phyloP scores from a whole-genome alignment of 225 moss, liverwort and hornwort species.

The Marchantia polymorpha region DNA sequence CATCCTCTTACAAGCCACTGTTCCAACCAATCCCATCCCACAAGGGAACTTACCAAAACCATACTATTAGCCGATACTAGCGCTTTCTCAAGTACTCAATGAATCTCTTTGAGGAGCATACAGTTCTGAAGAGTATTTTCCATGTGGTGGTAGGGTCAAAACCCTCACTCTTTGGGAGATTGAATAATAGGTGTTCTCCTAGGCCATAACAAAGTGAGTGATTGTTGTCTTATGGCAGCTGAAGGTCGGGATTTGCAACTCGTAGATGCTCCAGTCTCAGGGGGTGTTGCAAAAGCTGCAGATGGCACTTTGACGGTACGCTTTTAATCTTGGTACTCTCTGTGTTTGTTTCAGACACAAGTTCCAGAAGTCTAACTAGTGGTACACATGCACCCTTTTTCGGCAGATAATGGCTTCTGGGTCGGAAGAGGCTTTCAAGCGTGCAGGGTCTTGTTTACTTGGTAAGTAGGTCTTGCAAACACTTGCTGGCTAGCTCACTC shows the following conservation, averaged over 20 bases:
- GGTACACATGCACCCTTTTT: background rate
- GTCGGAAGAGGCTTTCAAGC: conserved; percentile 51
- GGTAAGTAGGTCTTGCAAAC: conserved; percentile 35
- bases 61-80: too few species aligned
- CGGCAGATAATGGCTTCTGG: conserved; percentile 87
- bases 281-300: conserved; percentile 77
- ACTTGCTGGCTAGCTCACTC: background rate
- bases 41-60: too few species aligned
- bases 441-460: conserved; percentile 65
- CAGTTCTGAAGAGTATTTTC: too few species aligned
- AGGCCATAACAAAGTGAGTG: background rate
- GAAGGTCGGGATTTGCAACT: conserved; percentile 71
- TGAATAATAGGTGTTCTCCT: too few species aligned
- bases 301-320: conserved; percentile 80
- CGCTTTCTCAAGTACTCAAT: too few species aligned
- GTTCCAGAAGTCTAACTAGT: background rate
- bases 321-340: background rate
- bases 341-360: background rate
- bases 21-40: too few species aligned
- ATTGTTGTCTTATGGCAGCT: conserved; percentile 42
- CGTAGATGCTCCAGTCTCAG: conserved; percentile 96
- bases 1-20: background rate
- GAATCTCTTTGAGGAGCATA: too few species aligned
- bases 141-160: too few species aligned
- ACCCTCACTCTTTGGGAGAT: too few species aligned